phyloP scores from a whole-genome alignment of 129 eudicot genomes.

The Mikania micrantha region DNA sequence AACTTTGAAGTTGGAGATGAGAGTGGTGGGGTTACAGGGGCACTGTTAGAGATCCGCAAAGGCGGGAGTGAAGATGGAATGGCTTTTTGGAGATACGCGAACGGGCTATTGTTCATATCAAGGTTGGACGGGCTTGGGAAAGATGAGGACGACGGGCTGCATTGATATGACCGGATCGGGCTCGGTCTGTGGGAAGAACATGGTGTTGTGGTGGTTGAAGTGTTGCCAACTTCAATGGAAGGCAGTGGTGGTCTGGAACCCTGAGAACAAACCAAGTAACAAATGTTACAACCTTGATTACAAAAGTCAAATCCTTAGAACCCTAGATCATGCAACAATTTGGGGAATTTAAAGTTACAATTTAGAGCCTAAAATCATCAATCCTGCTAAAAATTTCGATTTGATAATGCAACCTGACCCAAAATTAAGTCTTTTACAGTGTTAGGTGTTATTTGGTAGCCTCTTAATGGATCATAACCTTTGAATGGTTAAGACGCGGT shows the following conservation, averaged over 20 bases:
- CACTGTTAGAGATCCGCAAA: constrained; percentile 90
- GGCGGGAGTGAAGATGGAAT: constrained; percentile 68
- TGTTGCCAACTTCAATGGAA: constrained; percentile 50
- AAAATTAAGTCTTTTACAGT: neutral
- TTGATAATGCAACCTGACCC: neutral
- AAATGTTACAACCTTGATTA: constrained; percentile 7
- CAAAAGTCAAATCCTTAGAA: neutral
- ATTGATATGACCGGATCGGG: constrained; percentile 85
- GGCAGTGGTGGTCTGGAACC: constrained; percentile 71
- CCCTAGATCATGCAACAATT: neutral
- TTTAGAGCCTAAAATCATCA: neutral
- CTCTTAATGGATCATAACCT: no score
- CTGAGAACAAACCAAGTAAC: constrained; percentile 28
- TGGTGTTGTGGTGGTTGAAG: constrained; percentile 66
- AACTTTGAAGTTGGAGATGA: constrained; percentile 72
- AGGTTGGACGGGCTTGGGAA: constrained; percentile 74
- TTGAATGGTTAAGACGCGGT: no score
- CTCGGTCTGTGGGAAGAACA: constrained; percentile 79
- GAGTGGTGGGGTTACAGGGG: constrained; percentile 91
- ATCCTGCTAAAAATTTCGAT: neutral
- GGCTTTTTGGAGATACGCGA: constrained; percentile 51
- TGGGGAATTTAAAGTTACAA: neutral
- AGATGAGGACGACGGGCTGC: constrained; percentile 86
- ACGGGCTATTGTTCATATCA: constrained; percentile 42
- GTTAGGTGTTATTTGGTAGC: no score